A percentile compares a stretch with the other conserved stretches of the same genome.
phyloP scores from a whole-genome alignment of 208 protist species.

The Jaenimonas drosophilae region DNA sequence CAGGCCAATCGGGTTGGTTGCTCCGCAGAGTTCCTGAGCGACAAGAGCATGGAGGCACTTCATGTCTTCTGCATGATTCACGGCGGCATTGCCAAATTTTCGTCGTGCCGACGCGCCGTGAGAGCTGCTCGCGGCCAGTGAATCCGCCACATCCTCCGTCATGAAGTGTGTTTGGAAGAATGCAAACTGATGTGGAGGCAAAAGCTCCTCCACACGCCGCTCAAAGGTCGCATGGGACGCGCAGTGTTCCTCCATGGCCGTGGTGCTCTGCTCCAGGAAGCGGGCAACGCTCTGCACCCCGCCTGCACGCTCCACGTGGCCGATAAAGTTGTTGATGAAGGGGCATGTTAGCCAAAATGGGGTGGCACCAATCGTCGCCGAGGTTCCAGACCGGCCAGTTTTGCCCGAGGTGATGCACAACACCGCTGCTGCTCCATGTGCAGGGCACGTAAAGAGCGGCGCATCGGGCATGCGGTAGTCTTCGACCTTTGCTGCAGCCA shows the following conservation, averaged over 20 bases:
- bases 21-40: conserved; percentile 60
- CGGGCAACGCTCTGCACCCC: conserved; percentile 23
- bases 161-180: conserved; percentile 70
- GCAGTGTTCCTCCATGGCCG: conserved; percentile 19
- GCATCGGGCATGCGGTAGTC: conserved; percentile 55
- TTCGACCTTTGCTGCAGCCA: conserved; percentile 38
- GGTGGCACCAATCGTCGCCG: conserved; percentile 66
- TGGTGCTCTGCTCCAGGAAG: conserved; percentile 14
- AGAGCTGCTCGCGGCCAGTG: too few species aligned
- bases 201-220: conserved; percentile 19
- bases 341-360: conserved; percentile 82
- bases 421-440: conserved; percentile 39
- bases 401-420: conserved; percentile 77
- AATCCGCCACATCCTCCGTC: background rate
- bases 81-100: conserved; percentile 80
- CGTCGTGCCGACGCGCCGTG: conserved; percentile 6
- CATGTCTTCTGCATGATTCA: conserved; percentile 53
- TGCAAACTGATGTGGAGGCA: conserved; percentile 32
- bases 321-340: conserved; percentile 64
- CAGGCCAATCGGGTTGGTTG: conserved; percentile 48
- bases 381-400: conserved; percentile 44
- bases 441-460: conserved; percentile 38
- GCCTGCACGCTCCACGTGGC: conserved; percentile 55
- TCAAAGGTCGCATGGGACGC: conserved; percentile 48
- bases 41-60: conserved; percentile 86